These are phyloP conservation scores for Oemleria cerasiformis DNA, from an alignment of 306 rosid genomes.

Conservation along the genomic window DNA sequence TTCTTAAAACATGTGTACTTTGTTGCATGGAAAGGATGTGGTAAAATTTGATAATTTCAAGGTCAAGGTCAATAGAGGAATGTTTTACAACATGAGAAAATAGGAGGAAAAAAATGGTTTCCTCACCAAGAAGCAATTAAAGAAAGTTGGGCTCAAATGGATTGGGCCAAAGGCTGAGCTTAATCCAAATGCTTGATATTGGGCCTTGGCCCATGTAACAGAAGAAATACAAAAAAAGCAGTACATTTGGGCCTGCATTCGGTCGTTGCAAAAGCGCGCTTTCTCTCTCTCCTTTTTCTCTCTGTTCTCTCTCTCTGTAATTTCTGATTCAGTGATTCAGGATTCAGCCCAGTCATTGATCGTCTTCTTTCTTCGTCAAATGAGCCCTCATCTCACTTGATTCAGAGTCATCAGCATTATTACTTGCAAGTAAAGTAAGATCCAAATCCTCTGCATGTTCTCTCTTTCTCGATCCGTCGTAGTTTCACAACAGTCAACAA, in stretches of 20 bases:
- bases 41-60: no score
- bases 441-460: not conserved
- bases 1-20: no score
- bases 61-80: no score
- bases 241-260: not conserved
- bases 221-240: not conserved
- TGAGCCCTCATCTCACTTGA: not conserved
- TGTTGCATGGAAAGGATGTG: no score
- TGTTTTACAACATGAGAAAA: no score
- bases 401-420: not conserved
- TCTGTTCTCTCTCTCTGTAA: not conserved
- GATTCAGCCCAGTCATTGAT: constrained; percentile 7
- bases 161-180: no score
- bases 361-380: constrained; percentile 18
- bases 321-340: not conserved
- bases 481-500: constrained; percentile 1
- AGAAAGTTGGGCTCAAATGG: no score
- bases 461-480: not conserved
- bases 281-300: not conserved
- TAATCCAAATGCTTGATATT: not conserved
- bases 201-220: not conserved
- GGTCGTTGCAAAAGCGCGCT: not conserved
- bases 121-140: no score
- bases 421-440: not conserved
- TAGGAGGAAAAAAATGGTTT: no score